Evolutionary conservation across 2,329 filamentous ascomycete species (phyloP).

Genomic region (Aspergillus sp.): DNA sequence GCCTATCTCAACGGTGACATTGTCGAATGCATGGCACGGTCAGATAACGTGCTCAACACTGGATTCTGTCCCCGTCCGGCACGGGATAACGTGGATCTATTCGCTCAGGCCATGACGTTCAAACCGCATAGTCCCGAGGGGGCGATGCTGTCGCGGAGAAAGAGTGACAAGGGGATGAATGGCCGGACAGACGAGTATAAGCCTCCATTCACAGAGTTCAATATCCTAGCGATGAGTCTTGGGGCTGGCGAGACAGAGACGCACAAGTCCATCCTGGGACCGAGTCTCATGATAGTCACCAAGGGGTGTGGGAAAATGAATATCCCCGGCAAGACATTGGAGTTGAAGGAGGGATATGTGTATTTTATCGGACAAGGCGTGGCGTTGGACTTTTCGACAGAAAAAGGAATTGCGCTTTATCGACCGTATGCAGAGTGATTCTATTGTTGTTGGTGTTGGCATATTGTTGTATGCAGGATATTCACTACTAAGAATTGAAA

Average conservation of each 20-base stretch:
- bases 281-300: slow-evolving; percentile 60
- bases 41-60: slow-evolving; percentile 69
- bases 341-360: slow-evolving; percentile 58
- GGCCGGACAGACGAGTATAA: slow-evolving; percentile 61
- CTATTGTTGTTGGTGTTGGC: not conserved
- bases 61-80: slow-evolving; percentile 68
- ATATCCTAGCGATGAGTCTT: slow-evolving; percentile 60
- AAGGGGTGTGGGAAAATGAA: slow-evolving; percentile 55
- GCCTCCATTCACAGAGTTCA: slow-evolving; percentile 68
- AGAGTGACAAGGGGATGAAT: slow-evolving; percentile 48
- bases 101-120: slow-evolving; percentile 61
- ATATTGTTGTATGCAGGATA: not conserved
- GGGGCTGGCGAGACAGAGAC: slow-evolving; percentile 54
- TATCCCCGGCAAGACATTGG: slow-evolving; percentile 49
- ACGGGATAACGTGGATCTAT: slow-evolving; percentile 60
- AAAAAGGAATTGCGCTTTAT: slow-evolving; percentile 44
- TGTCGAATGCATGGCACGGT: slow-evolving; percentile 73
- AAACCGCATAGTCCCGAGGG: slow-evolving; percentile 55
- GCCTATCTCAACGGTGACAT: slow-evolving; percentile 70
- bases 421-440: slow-evolving; percentile 39
- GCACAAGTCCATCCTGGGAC: slow-evolving; percentile 53
- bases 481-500: too few relatives aligned
- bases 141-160: slow-evolving; percentile 48
- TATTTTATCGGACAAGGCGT: slow-evolving; percentile 62
- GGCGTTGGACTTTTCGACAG: slow-evolving; percentile 43